Evolutionary conservation across 2,329 filamentous ascomycete genomes (phyloP), one percentile per base, ranked within the genome.

Genomic region (Exophiala xenobiotica): DNA sequence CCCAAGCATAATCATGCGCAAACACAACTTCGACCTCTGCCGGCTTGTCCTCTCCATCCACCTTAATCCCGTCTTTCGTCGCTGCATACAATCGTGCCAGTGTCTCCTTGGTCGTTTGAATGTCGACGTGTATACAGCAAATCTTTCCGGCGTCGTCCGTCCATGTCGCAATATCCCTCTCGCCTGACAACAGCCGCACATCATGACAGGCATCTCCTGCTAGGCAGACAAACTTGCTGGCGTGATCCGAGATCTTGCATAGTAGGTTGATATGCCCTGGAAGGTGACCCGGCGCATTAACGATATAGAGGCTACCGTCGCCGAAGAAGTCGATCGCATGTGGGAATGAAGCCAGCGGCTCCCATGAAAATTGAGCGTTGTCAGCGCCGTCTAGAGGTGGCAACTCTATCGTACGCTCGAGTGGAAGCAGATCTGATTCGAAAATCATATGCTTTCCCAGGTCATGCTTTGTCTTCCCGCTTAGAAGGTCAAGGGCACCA

Each of bases 141-240:
- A 62, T 38, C 14, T 56, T 43, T 1, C 61, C 62, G 2, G 58
- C 57, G n/a, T 49, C 51, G 23, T 67, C 63, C 3, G 40, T 53
- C 65, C 64, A 68, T 19, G 59, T 59, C 6, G 59, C 63, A 40
- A 69, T 68, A 2, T 61, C 59, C 12, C 51, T 59, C 54, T 68
- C 65, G 1, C 63, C 59, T 2, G 53, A 59, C 41, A 69, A 49
- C 6, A 69, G 52, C 1, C 66, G 53, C 18, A 57, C 41, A 44
- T 68, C 63, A 56, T 69, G 67, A 42, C 64, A 69, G 6, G 64
- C 56, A 48, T 69, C 66, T 2, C 66, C 66, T 3, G 61, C 66
- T 1, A 70, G 60, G 46, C 64, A 65, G 4, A 67, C 52, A 24
- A 54, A 64, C 16, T 54, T 60, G 19, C 47, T 44, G 3, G 59